A percentile compares a stretch with the other conserved stretches of the same genome.
Evolutionary conservation across 2,329 filamentous ascomycete species (phyloP).

Genomic region (Diplodia seriata): DNA sequence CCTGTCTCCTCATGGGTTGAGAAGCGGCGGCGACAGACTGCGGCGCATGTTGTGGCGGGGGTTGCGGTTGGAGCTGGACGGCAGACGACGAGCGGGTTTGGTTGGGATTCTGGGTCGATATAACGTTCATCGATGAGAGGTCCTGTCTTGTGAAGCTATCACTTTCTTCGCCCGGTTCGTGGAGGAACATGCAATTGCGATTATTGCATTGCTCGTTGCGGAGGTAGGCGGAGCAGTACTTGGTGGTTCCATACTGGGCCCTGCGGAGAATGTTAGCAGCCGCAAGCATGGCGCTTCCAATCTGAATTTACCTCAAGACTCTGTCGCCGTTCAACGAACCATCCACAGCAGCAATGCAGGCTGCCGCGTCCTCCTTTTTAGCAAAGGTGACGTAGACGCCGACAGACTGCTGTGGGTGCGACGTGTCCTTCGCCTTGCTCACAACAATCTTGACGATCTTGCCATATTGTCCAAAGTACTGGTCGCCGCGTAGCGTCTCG

Average conservation of each 20-base stretch:
- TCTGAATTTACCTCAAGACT: constrained; percentile 73
- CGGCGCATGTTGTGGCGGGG: constrained; percentile 57
- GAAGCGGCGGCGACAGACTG: constrained; percentile 59
- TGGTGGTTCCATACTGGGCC: constrained; percentile 86
- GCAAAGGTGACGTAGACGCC: constrained; percentile 99
- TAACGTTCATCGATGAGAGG: constrained; percentile 90
- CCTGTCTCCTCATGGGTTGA: constrained; percentile 72
- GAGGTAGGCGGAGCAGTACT: constrained; percentile 97
- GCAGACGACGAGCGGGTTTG: constrained; percentile 60
- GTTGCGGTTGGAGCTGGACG: constrained; percentile 52
- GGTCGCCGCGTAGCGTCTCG: constrained; percentile 84
- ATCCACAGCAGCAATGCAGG: constrained; percentile 90
- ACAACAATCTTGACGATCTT: constrained; percentile 99
- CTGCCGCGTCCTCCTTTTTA: constrained; percentile 84
- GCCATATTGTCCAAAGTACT: constrained; percentile 98
- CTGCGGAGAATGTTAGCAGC: constrained; percentile 45
- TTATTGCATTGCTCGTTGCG: constrained; percentile 95
- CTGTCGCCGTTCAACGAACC: constrained; percentile 90
- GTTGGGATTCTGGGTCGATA: constrained; percentile 77
- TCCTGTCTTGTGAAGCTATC: constrained; percentile 96
- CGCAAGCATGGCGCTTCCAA: not conserved
- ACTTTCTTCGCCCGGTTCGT: constrained; percentile 97
- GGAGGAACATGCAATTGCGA: constrained; percentile 95
- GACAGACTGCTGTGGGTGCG: constrained; percentile 77
- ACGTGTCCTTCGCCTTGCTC: constrained; percentile 85